phyloP scores from a whole-genome alignment of 2,329 filamentous ascomycete species.

The Cladophialophora immunda region DNA sequence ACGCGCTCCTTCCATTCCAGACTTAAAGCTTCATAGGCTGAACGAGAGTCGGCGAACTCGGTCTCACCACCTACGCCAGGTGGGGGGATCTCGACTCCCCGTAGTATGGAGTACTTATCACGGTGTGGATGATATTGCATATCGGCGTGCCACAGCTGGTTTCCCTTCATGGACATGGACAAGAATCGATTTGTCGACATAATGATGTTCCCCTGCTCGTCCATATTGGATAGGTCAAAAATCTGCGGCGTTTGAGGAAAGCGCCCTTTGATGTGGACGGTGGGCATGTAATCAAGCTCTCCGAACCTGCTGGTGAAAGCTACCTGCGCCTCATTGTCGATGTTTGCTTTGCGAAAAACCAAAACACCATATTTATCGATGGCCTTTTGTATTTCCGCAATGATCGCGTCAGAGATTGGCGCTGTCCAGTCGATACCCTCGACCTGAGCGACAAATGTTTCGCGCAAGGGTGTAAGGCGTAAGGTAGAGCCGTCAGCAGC shows the following conservation, averaged over 20 bases:
- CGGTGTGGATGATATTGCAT: constrained; percentile 5
- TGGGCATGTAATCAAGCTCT: constrained; percentile 20
- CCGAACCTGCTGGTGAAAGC: constrained; percentile 30
- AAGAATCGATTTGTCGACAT: neutral
- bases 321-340: constrained; percentile 28
- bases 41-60: constrained; percentile 12
- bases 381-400: neutral
- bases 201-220: constrained; percentile 3
- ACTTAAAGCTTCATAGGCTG: constrained; percentile 14
- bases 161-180: neutral
- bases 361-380: constrained; percentile 29
- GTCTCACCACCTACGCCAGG: constrained; percentile 8
- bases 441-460: constrained; percentile 50
- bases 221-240: constrained; percentile 10
- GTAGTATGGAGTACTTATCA: neutral
- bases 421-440: constrained; percentile 48
- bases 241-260: neutral
- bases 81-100: constrained; percentile 1
- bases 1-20: constrained; percentile 10
- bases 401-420: constrained; percentile 36
- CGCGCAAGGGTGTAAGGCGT: neutral
- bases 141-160: constrained; percentile 14
- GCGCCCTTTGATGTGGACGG: neutral
- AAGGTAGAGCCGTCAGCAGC: neutral
- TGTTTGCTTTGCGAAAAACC: constrained; percentile 27